Percentiles rank a stretch among this genome's conserved stretches.
phyloP scores from a whole-genome alignment of 805 yeast species.

The Ogataea degrootiae region DNA sequence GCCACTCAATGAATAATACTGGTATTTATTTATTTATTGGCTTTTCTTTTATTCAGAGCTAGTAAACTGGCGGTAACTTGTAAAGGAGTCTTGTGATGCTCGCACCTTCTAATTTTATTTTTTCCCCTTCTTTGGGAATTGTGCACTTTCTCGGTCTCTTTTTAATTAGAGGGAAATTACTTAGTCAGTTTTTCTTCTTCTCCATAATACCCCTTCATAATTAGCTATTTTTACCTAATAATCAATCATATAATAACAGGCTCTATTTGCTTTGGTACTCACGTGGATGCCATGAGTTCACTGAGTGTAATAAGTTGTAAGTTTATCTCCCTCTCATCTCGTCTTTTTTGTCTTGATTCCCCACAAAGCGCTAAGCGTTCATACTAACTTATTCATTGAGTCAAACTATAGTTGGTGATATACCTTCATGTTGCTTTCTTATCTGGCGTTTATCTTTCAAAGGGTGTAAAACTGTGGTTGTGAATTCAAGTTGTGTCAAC shows the following conservation, averaged over 20 bases:
- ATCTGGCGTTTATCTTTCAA: slow-evolving; percentile 26
- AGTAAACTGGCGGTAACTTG: too few relatives aligned
- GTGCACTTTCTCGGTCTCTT: too few relatives aligned
- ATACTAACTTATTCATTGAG: neutral
- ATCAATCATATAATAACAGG: neutral
- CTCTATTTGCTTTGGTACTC: neutral
- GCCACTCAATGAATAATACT: too few relatives aligned
- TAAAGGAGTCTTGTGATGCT: neutral
- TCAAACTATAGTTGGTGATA: slow-evolving; percentile 24
- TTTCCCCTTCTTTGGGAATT: too few relatives aligned
- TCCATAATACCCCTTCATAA: too few relatives aligned
- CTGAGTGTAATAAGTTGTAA: neutral
- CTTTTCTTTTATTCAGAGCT: too few relatives aligned
- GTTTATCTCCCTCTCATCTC: neutral
- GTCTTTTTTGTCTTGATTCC: neutral
- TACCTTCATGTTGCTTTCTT: slow-evolving; percentile 25
- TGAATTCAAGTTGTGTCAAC: slow-evolving; percentile 13
- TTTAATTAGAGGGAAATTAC: too few relatives aligned
- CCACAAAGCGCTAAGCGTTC: neutral
- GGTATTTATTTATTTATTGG: too few relatives aligned
- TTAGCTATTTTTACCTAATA: too few relatives aligned
- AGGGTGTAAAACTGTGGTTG: slow-evolving; percentile 13
- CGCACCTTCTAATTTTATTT: neutral
- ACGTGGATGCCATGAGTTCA: neutral
- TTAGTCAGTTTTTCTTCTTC: too few relatives aligned